Base-by-base conservation (phyloP, 441 rosid species). In the Corymbia calophylla region DNA sequence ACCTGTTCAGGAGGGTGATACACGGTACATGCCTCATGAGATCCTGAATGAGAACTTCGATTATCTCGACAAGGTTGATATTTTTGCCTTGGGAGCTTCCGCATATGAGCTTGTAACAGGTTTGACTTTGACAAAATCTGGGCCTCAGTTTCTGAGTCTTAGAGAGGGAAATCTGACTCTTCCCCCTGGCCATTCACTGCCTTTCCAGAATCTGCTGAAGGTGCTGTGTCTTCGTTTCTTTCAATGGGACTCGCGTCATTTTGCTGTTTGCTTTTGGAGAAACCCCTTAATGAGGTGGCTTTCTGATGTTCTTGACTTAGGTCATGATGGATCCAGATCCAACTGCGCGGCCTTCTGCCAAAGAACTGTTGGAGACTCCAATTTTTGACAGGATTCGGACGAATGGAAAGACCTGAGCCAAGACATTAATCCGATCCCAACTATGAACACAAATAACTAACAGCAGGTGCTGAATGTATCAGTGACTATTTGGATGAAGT, bases 21-120 rank as follows among this genome's bases (percentile, higher is more conserved):
- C 97, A 77, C 95, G 97, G 47, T 98, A 98, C 92, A 98, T 98
- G 99, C 99, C 99, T 66, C 98, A 94, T 68, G 99, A 97, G 91
- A 96, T 98, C 92, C 92, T 97, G 88, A 96, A 96, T 55, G 97
- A 96, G 90, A 91, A 95, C 87, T 96, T 94, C 87, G 93, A 95
- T 89, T 95, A 95, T 92, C 96, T 97, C 9, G 97, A 96, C 91
- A 98, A 97, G 94, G 99, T 95, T 19, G 99, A 97, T 88, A 94
- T 98, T 89, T 98, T 98, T 92, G 95, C 99, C 68, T 89, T 97
- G 90, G 99, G 98, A 77, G 98, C 94, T 87, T 88, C 97, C 44
- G 90, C 94, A 4, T 97, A 95, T 90, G 99, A 96, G 93, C 96
- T 97, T 89, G 92, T 95, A 10, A 94, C 95, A 88, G 99, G 97